These are phyloP conservation scores for Syzygium grande DNA, from an alignment of 345 rosid species.

Conservation along the genomic window DNA sequence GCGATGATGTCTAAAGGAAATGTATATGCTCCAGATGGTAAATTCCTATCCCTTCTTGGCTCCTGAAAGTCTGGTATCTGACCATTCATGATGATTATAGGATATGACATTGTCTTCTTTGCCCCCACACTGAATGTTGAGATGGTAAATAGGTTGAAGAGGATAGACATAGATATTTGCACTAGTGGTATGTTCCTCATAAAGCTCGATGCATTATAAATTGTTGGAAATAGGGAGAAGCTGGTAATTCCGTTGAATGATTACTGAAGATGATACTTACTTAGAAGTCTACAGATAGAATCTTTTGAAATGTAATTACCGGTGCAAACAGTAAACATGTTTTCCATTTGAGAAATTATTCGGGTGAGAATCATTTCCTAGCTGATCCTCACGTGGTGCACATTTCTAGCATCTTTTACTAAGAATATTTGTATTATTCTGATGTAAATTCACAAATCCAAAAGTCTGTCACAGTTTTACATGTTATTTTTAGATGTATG, in stretches of 20 bases:
- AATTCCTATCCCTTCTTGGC: not conserved
- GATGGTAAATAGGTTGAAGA: not conserved
- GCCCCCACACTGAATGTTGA: accelerated
- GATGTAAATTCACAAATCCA: not conserved
- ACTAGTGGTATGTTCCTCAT: not conserved
- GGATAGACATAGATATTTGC: not conserved
- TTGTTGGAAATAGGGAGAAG: not conserved
- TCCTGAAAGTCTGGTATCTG: not conserved
- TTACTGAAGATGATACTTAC: not conserved
- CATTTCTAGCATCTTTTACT: not conserved
- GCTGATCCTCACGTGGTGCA: not conserved
- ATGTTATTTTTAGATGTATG: not conserved
- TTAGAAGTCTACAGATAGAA: not conserved
- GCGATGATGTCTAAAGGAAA: slow-evolving; percentile 67
- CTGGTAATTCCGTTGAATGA: not conserved
- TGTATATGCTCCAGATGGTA: slow-evolving; percentile 55
- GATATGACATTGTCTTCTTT: not conserved
- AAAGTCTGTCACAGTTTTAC: not conserved
- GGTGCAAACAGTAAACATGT: not conserved
- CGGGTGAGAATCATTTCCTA: not conserved
- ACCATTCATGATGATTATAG: not conserved
- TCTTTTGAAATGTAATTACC: not conserved
- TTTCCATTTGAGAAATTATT: not conserved
- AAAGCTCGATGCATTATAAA: not conserved
- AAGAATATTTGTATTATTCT: not conserved